Evolutionary conservation across 306 rosid species (phyloP).

Genomic region (Trifolium repens): DNA sequence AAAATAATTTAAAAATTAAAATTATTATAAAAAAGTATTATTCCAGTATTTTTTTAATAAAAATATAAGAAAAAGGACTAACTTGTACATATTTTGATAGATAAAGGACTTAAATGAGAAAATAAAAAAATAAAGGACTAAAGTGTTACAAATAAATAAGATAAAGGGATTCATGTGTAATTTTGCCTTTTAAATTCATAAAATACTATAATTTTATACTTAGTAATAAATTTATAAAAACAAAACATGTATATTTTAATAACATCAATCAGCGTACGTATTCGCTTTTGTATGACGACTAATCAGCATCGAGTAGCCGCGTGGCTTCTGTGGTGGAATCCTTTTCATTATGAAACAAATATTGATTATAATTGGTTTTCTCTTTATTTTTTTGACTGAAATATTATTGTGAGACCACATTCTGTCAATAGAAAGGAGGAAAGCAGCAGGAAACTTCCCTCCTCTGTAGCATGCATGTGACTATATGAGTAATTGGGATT

Average conservation of each 20-base stretch:
- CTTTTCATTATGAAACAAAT: neutral
- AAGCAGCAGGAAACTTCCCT: conserved; percentile 2
- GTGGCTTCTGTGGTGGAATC: conserved; percentile 47
- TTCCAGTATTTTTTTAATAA: too few relatives aligned
- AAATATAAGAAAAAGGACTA: too few relatives aligned
- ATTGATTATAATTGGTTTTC: neutral
- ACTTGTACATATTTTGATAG: too few relatives aligned
- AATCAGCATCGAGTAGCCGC: conserved; percentile 86
- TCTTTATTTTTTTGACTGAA: neutral
- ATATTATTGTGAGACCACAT: neutral
- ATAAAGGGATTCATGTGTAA: too few relatives aligned
- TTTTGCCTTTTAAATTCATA: too few relatives aligned
- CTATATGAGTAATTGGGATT: too few relatives aligned
- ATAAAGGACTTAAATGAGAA: too few relatives aligned
- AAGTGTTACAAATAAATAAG: too few relatives aligned
- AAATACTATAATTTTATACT: neutral
- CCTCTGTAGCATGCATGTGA: neutral
- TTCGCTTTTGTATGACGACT: neutral
- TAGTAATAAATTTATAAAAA: neutral
- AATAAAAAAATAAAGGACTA: too few relatives aligned
- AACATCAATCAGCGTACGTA: neutral
- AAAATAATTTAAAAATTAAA: too few relatives aligned
- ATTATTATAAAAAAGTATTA: too few relatives aligned
- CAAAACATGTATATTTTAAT: neutral
- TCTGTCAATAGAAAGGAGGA: neutral